A percentile compares a stretch with the other conserved stretches of the same genome.
Conservation (phyloP, 106 monocot species). For the Hemerocallis citrina region DNA sequence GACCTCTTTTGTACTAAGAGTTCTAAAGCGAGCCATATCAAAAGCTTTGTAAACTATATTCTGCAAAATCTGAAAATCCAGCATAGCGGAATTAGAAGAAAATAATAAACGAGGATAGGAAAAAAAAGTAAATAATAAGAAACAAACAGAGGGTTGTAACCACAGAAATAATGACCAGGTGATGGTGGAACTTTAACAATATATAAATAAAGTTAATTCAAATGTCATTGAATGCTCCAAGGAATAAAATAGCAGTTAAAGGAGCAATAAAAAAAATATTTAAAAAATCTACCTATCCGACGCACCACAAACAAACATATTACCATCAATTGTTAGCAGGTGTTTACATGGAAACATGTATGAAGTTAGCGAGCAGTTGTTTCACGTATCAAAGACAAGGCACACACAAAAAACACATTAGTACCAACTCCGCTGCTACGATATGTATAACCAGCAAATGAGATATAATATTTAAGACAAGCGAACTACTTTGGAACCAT, state of each 20-base stretch:
- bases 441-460: neutral
- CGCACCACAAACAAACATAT: neutral
- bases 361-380: no score
- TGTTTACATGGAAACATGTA: neutral
- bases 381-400: neutral
- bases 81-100: neutral
- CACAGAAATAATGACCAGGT: neutral
- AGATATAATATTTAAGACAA: neutral
- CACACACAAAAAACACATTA: neutral
- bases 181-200: neutral
- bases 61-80: constrained; percentile 72
- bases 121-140: neutral
- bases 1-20: constrained; percentile 91
- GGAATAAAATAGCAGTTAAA: neutral
- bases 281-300: neutral
- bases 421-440: neutral
- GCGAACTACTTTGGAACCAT: neutral
- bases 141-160: neutral
- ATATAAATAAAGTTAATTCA: neutral
- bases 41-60: constrained; percentile 44
- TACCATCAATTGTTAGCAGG: neutral
- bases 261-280: neutral
- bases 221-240: no score
- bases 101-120: no score
- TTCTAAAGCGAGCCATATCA: constrained; percentile 35